Conservation (phyloP, 768 basidiomycete genomes). For the Filobasidium wieringae region DNA sequence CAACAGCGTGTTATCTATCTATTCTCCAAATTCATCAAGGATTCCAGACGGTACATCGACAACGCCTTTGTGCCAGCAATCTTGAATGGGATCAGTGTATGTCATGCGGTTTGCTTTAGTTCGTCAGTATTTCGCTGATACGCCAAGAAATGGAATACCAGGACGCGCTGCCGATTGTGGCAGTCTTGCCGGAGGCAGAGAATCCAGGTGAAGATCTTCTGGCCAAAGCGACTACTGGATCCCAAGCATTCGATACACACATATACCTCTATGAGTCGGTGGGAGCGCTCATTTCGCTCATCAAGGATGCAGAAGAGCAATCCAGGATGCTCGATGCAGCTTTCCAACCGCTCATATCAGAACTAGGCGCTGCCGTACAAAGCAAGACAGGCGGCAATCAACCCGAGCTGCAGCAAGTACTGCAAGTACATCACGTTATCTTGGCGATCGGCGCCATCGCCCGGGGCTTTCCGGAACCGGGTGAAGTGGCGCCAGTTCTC, state of each 20-base stretch:
- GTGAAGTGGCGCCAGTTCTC: constrained; percentile 45
- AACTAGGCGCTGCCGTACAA: constrained; percentile 44
- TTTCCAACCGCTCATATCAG: constrained; percentile 68
- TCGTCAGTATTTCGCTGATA: constrained; percentile 40
- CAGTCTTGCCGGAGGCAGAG: constrained; percentile 66
- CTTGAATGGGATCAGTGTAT: constrained; percentile 44
- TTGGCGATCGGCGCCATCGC: constrained; percentile 90
- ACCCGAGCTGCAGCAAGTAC: constrained; percentile 62
- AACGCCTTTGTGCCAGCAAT: constrained; percentile 58
- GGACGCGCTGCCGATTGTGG: constrained; percentile 65
- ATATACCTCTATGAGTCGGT: constrained; percentile 87
- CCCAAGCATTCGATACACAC: constrained; percentile 71
- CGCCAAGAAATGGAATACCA: constrained; percentile 27
- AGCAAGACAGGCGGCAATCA: constrained; percentile 47
- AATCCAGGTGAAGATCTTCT: constrained; percentile 55
- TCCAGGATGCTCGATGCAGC: constrained; percentile 58
- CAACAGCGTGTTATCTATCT: constrained; percentile 79
- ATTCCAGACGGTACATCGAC: constrained; percentile 64
- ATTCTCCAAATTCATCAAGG: constrained; percentile 82
- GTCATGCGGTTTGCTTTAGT: constrained; percentile 24
- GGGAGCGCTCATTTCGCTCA: constrained; percentile 69
- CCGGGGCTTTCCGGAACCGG: constrained; percentile 77
- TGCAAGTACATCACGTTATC: constrained; percentile 81
- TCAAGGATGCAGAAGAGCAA: constrained; percentile 53
- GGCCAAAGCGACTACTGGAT: constrained; percentile 63